phyloP scores from a whole-genome alignment of 2,329 filamentous ascomycete species.

The Aspergillus ochraceoroseus region DNA sequence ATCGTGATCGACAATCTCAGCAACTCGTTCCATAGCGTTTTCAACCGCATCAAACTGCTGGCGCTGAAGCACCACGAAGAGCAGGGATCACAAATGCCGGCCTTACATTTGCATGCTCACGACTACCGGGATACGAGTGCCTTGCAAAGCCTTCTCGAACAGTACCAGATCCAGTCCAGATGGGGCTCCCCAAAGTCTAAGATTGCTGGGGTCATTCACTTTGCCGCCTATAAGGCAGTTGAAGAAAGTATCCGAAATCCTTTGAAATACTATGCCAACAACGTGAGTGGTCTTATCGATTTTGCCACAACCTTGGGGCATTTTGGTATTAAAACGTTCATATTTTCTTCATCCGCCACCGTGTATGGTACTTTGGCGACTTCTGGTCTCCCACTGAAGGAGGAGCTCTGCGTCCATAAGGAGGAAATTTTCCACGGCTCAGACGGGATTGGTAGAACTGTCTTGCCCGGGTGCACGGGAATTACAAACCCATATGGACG shows the following conservation, averaged over 20 bases:
- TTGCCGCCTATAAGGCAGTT: conserved; percentile 63
- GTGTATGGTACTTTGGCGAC: conserved; percentile 58
- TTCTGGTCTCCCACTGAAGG: conserved; percentile 49
- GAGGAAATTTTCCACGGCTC: conserved; percentile 45
- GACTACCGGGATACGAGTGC: conserved; percentile 46
- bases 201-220: conserved; percentile 63
- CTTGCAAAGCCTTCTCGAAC: conserved; percentile 43
- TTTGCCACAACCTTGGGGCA: conserved; percentile 55
- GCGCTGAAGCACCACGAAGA: conserved; percentile 36
- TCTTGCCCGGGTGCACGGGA: conserved; percentile 50
- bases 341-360: conserved; percentile 64
- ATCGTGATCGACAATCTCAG: conserved; percentile 42
- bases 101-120: conserved; percentile 45
- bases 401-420: conserved; percentile 54
- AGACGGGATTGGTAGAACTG: conserved; percentile 41
- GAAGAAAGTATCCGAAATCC: conserved; percentile 58
- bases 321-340: conserved; percentile 60
- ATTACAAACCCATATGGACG: conserved; percentile 63
- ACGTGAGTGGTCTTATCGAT: conserved; percentile 59
- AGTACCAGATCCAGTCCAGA: conserved; percentile 36
- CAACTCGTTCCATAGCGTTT: conserved; percentile 37
- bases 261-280: conserved; percentile 63
- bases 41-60: conserved; percentile 34
- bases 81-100: conserved; percentile 41
- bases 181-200: conserved; percentile 43